Base-by-base conservation (phyloP, 495 filamentous ascomycete species). In the Penicillium ochrochloron region DNA sequence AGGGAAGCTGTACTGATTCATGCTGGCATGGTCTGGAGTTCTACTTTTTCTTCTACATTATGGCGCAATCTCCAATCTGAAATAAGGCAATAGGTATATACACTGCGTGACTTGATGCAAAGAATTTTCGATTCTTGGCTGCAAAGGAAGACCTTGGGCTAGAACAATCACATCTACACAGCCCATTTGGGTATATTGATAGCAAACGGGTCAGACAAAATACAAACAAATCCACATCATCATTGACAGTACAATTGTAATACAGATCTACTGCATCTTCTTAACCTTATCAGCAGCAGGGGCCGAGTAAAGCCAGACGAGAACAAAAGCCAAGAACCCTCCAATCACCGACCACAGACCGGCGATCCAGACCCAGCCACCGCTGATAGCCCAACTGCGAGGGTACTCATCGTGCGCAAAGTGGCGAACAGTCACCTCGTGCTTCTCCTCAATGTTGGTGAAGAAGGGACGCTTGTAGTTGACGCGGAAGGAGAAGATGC, bases 361-460 rank as follows among this genome's bases (percentile, higher is more conserved):
- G 2, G 88, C 85, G 69, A 99, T 95, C 95, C 95, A 99, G 7
- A 94, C 92, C 92, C 92, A 99, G 11, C 92, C 95, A 11, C 87
- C 94, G 69, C 80, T 92, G 72, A 99, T 99, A 62, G 85, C 86
- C 82, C 87, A 99, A 78, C 90, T 93, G 69, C 95, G 85, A 48
- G 93, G 91, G 84, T 91, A 99, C 80, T 99, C 95, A 71, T 99
- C 88, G 82, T 99, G 95, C 9, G 95, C 95, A 75, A 95, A 95
- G 80, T 99, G 95, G 25, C 95, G 84, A 23, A 98, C 91, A 0
- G 94, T 95, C 27, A 98, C 93, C 34, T 92, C 93, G 67, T 89
- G 86, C 86, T 97, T 99, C 84, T 97, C 92, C 70, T 97, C 95
- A 57, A 99, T 75, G 73, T 88, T 89, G 73, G 88, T 94, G 66